phyloP scores from a whole-genome alignment of 345 rosid genomes.

The Noccaea bulbosa region DNA sequence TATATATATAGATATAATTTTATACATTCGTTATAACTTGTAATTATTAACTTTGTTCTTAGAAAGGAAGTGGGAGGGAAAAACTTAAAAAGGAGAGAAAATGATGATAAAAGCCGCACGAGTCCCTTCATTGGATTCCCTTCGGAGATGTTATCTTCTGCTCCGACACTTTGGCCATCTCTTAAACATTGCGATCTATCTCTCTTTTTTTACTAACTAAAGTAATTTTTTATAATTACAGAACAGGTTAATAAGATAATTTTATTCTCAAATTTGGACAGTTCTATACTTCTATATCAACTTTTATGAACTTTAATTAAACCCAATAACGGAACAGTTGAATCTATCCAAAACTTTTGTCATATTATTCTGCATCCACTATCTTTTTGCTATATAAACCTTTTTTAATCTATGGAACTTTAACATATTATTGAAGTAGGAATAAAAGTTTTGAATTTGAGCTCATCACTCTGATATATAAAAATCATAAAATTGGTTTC shows the following conservation, averaged over 20 bases:
- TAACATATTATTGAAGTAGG: conserved; percentile 7
- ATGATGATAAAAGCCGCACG: conserved; percentile 45
- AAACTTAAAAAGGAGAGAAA: conserved; percentile 4
- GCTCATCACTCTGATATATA: conserved; percentile 9
- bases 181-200: neutral
- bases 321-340: conserved; percentile 15
- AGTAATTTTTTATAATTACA: neutral
- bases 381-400: neutral
- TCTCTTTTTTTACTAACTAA: neutral
- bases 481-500: neutral
- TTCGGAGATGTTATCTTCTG: conserved; percentile 26
- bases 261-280: neutral
- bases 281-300: neutral
- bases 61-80: neutral
- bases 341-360: conserved; percentile 35
- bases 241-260: neutral
- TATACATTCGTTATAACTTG: conserved; percentile 15
- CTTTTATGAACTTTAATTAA: conserved; percentile 12
- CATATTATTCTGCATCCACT: conserved; percentile 18
- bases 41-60: conserved; percentile 17
- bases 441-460: conserved; percentile 16
- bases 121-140: conserved; percentile 49
- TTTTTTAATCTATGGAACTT: neutral
- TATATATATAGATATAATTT: neutral
- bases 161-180: conserved; percentile 27